Conservation (phyloP, 2,329 filamentous ascomycete genomes). For the Acephala macrosclerotiorum region DNA sequence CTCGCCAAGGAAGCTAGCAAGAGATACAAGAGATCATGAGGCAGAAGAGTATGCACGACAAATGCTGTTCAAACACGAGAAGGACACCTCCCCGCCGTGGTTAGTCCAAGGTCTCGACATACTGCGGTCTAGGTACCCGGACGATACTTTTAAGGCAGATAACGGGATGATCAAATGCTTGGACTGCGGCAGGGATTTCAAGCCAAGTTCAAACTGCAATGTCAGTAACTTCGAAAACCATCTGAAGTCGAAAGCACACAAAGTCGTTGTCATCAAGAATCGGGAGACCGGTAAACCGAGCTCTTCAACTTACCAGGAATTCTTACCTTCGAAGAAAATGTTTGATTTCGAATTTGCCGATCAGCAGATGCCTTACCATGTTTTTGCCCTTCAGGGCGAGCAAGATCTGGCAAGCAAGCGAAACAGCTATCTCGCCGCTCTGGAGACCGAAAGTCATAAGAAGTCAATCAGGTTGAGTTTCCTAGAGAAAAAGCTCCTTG, state of each 20-base stretch:
- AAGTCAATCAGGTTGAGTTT: conserved; percentile 4
- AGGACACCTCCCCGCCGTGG: conserved; percentile 6
- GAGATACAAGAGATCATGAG: not conserved
- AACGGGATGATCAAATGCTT: conserved; percentile 21
- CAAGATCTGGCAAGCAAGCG: not conserved
- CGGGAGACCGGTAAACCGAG: not conserved
- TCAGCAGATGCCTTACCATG: not conserved
- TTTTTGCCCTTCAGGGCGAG: conserved; percentile 9
- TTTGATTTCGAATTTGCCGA: conserved; percentile 10
- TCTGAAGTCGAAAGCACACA: conserved; percentile 17
- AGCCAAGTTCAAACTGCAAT: not conserved
- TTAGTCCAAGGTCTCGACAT: conserved; percentile 1
- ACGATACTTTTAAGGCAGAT: conserved; percentile 11
- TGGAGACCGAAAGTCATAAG: conserved; percentile 9
- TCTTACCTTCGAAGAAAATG: not conserved
- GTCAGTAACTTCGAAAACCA: conserved; percentile 19
- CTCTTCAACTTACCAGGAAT: not conserved
- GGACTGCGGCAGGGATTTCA: conserved; percentile 12
- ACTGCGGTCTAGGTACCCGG: conserved; percentile 13
- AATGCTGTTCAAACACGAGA: conserved; percentile 10
- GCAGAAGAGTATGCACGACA: not conserved
- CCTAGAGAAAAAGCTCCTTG: not conserved
- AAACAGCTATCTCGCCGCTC: conserved; percentile 10
- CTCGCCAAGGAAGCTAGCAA: conserved; percentile 4
- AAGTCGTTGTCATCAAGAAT: not conserved